A percentile compares a stretch with the other conserved stretches of the same genome.
Evolutionary conservation across 208 protist genomes (phyloP).

Genomic region (Crithidia sp.): DNA sequence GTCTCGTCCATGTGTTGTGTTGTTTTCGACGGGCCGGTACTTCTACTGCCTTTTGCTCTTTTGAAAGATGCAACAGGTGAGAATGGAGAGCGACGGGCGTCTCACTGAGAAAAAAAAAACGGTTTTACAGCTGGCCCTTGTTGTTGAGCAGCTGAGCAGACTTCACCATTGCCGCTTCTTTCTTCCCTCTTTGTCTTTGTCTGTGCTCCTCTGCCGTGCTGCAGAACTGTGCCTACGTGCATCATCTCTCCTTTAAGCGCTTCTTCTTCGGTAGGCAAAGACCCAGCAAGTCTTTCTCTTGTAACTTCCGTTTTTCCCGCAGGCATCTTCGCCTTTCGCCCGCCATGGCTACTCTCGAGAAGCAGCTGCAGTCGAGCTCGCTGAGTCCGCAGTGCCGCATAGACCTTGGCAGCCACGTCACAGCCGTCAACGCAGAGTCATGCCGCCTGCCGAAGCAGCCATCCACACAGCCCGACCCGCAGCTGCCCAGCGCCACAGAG

Average conservation of each 20-base stretch:
- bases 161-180: too few relatives aligned
- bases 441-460: slow-evolving; percentile 59
- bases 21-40: neutral
- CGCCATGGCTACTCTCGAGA: slow-evolving; percentile 66
- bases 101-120: too few relatives aligned
- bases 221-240: too few relatives aligned
- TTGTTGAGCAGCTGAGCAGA: too few relatives aligned
- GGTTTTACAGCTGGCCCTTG: too few relatives aligned
- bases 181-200: neutral
- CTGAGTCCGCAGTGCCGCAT: slow-evolving; percentile 69
- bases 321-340: neutral
- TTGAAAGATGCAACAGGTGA: too few relatives aligned
- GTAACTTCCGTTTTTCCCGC: neutral
- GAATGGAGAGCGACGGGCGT: too few relatives aligned
- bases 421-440: slow-evolving; percentile 65
- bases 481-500: slow-evolving; percentile 59
- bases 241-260: too few relatives aligned
- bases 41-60: too few relatives aligned
- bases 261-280: too few relatives aligned
- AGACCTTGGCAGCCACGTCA: slow-evolving; percentile 71
- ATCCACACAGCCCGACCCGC: slow-evolving; percentile 41
- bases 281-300: too few relatives aligned
- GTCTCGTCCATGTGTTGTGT: neutral
- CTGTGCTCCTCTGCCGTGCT: neutral
- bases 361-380: slow-evolving; percentile 62